Base-by-base conservation (phyloP, 2,329 filamentous ascomycete genomes). In the Trichoderma semiorbis region DNA sequence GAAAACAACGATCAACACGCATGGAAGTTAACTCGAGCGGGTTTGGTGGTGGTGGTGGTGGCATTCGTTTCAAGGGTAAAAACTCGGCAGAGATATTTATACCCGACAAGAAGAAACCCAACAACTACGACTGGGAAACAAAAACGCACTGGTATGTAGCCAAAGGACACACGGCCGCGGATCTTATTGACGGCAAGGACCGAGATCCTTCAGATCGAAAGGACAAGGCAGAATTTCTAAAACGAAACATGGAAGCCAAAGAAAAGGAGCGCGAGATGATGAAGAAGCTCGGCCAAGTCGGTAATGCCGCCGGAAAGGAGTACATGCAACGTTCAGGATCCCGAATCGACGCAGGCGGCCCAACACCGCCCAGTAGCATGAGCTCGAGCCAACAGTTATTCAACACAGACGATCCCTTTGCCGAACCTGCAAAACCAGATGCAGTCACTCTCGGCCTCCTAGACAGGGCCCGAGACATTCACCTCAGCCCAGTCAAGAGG, bases 11-110 rank as follows among this genome's bases (percentile, higher is more conserved):
- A 34, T 85, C 89, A 12, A 85, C 86, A 1, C 87, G 95, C 43
- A 91, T 95, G 84, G 94, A 97, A 78, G 87, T 98, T 73, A 97
- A 95, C 78, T 88, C 86, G 14, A 91, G 90, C 80, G 87, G 87
- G 24, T 87, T 83, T 60, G 82, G 82, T 5, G 73, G 34, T 36
- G 34, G 30, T 32, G 30, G 34, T 16, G 34, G 76, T 62, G 72
- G 79, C 71, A 71, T 74, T 80, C 64, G 80, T 79, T 67, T 75
- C 70, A 78, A 81, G 58, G 67, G 67, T n/a, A 77, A 81, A 73
- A 66, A 53, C 30, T 72, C 70, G 24, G 74, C 72, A 64, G 75
- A 76, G 16, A 36, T 30, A 24, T 55, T 34, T 70, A 74, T 73
- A 67, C 63, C 43, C 43, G 62, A 58, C 26, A 74, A 77, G 43